Evolutionary conservation across 768 basidiomycete genomes (phyloP), one percentile per base, ranked within the genome.

Genomic region (Lactifluus subvellereus): DNA sequence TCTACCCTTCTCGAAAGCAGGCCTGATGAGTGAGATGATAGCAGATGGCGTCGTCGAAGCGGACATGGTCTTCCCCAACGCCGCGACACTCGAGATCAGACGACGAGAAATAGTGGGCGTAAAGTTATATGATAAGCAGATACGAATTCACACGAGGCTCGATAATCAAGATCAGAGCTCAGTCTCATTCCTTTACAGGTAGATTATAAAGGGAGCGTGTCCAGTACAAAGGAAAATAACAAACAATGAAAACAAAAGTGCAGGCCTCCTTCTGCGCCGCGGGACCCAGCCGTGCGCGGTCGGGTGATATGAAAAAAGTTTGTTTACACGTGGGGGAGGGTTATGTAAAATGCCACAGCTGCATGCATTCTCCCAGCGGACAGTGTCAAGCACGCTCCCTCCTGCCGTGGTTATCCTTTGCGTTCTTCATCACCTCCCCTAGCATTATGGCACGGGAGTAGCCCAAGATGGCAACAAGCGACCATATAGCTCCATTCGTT

Each of bases 401-500:
- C 69, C 77, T 84, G 50, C 82, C 84, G 76, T 79, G 81, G 70
- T 87, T 84, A 67, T 75, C 78, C 72, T 85, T 86, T 48, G 84
- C 82, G 66, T 81, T 86, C 59, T 77, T 79, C 77, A 91, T 87
- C 58, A 71, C 77, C 76, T 94, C 92, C 70, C 86, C 88, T 20
- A 82, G 78, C 64, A 80, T 72, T 47, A 85, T 76, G 13, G 91
- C 89, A 59, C 85, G 81, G 14, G 74, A 73, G 69, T 92, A 96
- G 70, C 85, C 85, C 59, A 79, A 65, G 30, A 81, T 78, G 18
- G 90, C 88, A 69, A 92, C 81, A 54, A 91, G 70, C 27, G 89
- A 91, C 80, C 85, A 97, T 54, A 95, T 73, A 13, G 87, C 85
- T 32, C 84, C 87, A 70, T 93, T 93, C 38, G 89, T 89, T 48